Percentiles rank a stretch among this genome's conserved stretches.
These are phyloP conservation scores for Pistacia vera DNA, from an alignment of 345 rosid species.

Conservation along the genomic window DNA sequence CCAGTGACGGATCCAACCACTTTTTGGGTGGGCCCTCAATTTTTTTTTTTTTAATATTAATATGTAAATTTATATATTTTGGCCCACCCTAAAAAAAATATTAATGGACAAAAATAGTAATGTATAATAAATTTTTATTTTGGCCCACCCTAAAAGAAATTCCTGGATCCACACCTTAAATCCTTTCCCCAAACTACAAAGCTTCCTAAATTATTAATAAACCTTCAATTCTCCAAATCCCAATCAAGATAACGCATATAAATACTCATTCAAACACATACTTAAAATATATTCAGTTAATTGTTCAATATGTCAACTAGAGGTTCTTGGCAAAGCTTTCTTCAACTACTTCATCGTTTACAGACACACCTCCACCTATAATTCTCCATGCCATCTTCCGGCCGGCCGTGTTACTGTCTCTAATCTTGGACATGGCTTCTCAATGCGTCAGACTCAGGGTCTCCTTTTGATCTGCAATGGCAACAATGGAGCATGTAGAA, in stretches of 20 bases:
- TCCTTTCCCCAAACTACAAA: not conserved
- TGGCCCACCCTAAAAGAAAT: too few species aligned
- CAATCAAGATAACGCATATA: constrained; percentile 1
- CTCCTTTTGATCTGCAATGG: constrained; percentile 13
- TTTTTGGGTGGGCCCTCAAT: too few species aligned
- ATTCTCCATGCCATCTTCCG: not conserved
- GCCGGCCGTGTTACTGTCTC: not conserved
- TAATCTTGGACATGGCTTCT: constrained; percentile 11
- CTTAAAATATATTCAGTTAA: too few species aligned
- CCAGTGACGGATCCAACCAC: too few species aligned
- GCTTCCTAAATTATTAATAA: not conserved
- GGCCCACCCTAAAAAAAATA: too few species aligned
- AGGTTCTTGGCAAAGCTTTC: constrained; percentile 1
- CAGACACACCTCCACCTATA: not conserved
- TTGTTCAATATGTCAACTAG: constrained; percentile 4
- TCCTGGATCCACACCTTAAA: not conserved
- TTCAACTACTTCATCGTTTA: not conserved
- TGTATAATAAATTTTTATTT: too few species aligned
- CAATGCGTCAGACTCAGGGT: constrained; percentile 26
- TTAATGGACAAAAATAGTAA: too few species aligned
- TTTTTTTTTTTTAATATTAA: too few species aligned
- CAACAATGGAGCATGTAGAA: constrained; percentile 10
- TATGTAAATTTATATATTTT: too few species aligned
- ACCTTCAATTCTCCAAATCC: not conserved
- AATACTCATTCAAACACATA: not conserved